Evolutionary conservation across 2,329 filamentous ascomycete genomes (phyloP).

Genomic region (Didymellaceae sp.): DNA sequence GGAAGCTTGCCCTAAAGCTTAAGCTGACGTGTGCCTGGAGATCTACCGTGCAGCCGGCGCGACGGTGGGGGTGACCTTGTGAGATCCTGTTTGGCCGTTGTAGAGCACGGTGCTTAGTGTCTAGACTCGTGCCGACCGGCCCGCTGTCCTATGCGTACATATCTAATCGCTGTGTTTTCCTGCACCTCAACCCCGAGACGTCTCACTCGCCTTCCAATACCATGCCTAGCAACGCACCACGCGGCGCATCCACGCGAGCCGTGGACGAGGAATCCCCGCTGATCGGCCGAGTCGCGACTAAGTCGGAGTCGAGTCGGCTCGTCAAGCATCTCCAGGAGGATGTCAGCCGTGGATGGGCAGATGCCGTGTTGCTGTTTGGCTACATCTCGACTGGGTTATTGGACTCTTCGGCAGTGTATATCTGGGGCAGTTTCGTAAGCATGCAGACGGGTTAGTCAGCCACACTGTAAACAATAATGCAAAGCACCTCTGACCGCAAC

Average conservation of each 20-base stretch:
- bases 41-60: constrained; percentile 12
- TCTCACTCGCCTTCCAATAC: constrained; percentile 5
- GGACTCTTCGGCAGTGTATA: constrained; percentile 76
- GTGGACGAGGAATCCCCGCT: constrained; percentile 44
- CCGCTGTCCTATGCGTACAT: no score
- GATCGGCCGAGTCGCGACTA: constrained; percentile 34
- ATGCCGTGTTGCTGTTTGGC: constrained; percentile 72
- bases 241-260: constrained; percentile 15
- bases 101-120: background rate
- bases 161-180: constrained; percentile 9
- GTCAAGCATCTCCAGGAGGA: constrained; percentile 52
- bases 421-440: constrained; percentile 81
- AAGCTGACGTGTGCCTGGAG: constrained; percentile 22
- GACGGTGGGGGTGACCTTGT: background rate
- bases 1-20: constrained; percentile 35
- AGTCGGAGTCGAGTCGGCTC: constrained; percentile 28
- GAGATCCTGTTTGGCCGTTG: constrained; percentile 4
- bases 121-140: constrained; percentile 8
- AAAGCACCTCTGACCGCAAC: constrained; percentile 17
- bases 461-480: background rate
- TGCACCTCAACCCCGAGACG: constrained; percentile 8
- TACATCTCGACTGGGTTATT: constrained; percentile 80
- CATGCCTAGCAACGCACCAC: constrained; percentile 7
- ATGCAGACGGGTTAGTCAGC: constrained; percentile 75
- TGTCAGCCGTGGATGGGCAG: constrained; percentile 67